phyloP scores from a whole-genome alignment of 1,284 basidiomycete species.

The Microbotryum intermedium region DNA sequence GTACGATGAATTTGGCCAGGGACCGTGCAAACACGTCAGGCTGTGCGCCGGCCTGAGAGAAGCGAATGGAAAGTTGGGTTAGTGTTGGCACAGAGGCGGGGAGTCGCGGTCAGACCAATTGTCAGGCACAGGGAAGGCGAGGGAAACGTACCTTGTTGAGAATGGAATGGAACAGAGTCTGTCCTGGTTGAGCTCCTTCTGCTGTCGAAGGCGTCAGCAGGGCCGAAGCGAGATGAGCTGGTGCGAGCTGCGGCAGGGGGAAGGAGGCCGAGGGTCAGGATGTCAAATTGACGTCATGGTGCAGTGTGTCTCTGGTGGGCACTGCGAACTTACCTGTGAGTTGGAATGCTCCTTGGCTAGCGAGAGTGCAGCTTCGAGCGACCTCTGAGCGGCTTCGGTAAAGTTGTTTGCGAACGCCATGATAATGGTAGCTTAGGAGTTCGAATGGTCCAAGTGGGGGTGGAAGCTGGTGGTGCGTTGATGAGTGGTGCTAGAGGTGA shows the following conservation, averaged over 20 bases:
- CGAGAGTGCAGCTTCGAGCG: constrained; percentile 60
- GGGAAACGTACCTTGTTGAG: constrained; percentile 18
- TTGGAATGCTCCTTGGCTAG: constrained; percentile 74
- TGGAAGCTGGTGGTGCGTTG: background rate
- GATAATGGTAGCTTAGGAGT: no score
- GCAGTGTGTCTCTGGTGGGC: background rate
- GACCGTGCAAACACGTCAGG: constrained; percentile 28
- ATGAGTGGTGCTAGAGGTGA: background rate
- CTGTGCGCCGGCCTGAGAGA: constrained; percentile 32
- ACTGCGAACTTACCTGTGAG: constrained; percentile 53
- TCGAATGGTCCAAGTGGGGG: background rate
- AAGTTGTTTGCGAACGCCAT: constrained; percentile 46
- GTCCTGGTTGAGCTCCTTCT: constrained; percentile 10
- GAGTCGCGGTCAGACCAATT: constrained; percentile 41
- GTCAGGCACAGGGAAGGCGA: constrained; percentile 41
- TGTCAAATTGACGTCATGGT: background rate
- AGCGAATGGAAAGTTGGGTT: constrained; percentile 30
- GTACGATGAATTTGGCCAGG: constrained; percentile 33
- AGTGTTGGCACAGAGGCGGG: constrained; percentile 55
- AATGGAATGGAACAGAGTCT: constrained; percentile 14
- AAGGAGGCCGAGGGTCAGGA: background rate
- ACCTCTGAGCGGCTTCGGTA: constrained; percentile 66
- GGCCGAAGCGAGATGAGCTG: constrained; percentile 65
- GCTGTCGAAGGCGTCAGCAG: constrained; percentile 49
- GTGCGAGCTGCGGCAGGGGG: constrained; percentile 38